Evolutionary conservation across 768 basidiomycete genomes (phyloP).

Genomic region (Termitomyces sp.): DNA sequence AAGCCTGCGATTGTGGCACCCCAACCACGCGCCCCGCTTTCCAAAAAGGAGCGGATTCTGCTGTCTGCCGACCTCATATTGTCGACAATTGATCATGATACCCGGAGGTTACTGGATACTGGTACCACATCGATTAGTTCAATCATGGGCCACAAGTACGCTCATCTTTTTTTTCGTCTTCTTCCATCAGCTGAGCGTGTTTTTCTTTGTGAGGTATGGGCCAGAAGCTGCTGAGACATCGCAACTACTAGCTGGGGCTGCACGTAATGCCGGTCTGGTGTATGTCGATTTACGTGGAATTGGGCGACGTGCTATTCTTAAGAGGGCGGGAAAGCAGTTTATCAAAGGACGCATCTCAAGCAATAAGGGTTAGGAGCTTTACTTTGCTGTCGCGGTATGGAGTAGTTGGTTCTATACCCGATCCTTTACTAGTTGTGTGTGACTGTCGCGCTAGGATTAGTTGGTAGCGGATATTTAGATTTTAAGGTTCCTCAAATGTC

Average conservation of each 20-base stretch:
- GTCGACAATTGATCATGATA: slow-evolving; percentile 56
- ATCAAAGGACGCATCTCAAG: slow-evolving; percentile 31
- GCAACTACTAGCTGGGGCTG: slow-evolving; percentile 54
- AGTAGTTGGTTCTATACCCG: not conserved
- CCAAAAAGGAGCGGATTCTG: slow-evolving; percentile 42
- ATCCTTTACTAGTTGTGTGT: not conserved
- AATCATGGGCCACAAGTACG: slow-evolving; percentile 52
- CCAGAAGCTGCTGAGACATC: slow-evolving; percentile 56
- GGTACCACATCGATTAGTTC: slow-evolving; percentile 42
- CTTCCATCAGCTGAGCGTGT: not conserved
- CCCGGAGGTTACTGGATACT: slow-evolving; percentile 44
- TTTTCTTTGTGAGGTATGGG: slow-evolving; percentile 41
- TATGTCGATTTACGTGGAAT: slow-evolving; percentile 75
- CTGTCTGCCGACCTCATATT: slow-evolving; percentile 64
- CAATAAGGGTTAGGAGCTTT: not conserved
- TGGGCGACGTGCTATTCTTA: slow-evolving; percentile 63
- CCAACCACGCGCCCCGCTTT: slow-evolving; percentile 23
- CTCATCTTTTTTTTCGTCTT: slow-evolving; percentile 1
- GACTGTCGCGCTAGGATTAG: not conserved
- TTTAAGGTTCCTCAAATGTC: no score
- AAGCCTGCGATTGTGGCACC: slow-evolving; percentile 3
- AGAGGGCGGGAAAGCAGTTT: slow-evolving; percentile 52
- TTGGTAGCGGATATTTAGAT: not conserved
- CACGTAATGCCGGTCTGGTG: slow-evolving; percentile 66
- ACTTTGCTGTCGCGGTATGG: not conserved